phyloP scores from a whole-genome alignment of 371 early-diverging fungal genomes.

The Actinomortierella wolfii region DNA sequence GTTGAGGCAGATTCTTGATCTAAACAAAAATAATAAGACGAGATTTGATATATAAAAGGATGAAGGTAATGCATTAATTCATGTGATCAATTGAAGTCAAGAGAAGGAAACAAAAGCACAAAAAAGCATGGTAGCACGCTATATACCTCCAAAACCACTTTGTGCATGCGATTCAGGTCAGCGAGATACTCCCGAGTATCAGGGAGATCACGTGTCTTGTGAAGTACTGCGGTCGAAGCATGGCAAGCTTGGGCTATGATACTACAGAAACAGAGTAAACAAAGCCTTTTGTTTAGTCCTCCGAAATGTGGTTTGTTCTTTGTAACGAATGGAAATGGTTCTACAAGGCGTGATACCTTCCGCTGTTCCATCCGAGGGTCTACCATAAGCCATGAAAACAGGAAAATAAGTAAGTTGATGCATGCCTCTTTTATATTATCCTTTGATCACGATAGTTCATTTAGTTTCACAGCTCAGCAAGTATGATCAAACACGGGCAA shows the following conservation, averaged over 20 bases:
- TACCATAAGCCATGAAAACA: slow-evolving; percentile 24
- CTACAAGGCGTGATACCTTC: too few relatives aligned
- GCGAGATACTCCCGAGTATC: slow-evolving; percentile 66
- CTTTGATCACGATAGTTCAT: too few relatives aligned
- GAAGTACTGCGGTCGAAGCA: slow-evolving; percentile 76
- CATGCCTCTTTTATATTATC: too few relatives aligned
- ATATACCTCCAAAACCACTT: slow-evolving; percentile 74
- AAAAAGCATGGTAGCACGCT: background rate
- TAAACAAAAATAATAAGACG: slow-evolving; percentile 21
- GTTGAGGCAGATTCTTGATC: slow-evolving; percentile 73
- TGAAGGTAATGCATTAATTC: too few relatives aligned
- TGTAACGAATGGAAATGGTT: too few relatives aligned
- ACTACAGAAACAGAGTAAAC: slow-evolving; percentile 44
- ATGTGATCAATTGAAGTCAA: too few relatives aligned
- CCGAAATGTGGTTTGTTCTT: too few relatives aligned
- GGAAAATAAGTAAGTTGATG: background rate
- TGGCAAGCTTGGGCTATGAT: slow-evolving; percentile 90
- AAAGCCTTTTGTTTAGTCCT: background rate
- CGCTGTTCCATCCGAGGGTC: slow-evolving; percentile 78
- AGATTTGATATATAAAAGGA: too few relatives aligned
- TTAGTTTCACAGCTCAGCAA: too few relatives aligned
- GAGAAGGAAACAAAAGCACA: too few relatives aligned
- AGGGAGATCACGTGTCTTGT: slow-evolving; percentile 59
- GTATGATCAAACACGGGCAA: too few relatives aligned
- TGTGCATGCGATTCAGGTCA: slow-evolving; percentile 78